Percentiles rank a stretch among this genome's conserved stretches.
These are phyloP conservation scores for Ascoidea rubescens DNA, from an alignment of 805 yeast genomes.

Conservation along the genomic window DNA sequence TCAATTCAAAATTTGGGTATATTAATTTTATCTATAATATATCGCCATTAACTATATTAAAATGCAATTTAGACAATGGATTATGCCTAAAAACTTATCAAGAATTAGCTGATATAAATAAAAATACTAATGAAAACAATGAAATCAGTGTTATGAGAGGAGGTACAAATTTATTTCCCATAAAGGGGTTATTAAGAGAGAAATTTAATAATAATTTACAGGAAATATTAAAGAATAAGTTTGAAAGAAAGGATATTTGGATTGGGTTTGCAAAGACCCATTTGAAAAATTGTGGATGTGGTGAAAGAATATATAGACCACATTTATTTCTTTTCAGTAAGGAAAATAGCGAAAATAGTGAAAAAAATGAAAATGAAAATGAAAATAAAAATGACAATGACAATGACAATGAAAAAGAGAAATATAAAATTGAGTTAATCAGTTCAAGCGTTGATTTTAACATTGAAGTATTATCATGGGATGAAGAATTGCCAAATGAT, in stretches of 20 bases:
- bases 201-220: too few relatives aligned
- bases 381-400: too few relatives aligned
- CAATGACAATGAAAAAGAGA: not conserved
- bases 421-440: not conserved
- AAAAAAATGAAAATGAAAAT: too few relatives aligned
- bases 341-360: too few relatives aligned
- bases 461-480: not conserved
- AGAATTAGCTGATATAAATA: not conserved
- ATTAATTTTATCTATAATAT: slow-evolving; percentile 3
- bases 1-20: not conserved
- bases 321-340: slow-evolving; percentile 11
- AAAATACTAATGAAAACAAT: slow-evolving; percentile 4
- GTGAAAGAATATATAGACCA: slow-evolving; percentile 22
- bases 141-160: slow-evolving; percentile 10
- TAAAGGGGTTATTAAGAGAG: not conserved
- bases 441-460: not conserved
- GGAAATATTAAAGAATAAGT: too few relatives aligned
- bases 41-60: slow-evolving; percentile 4
- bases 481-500: not conserved
- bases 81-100: not conserved
- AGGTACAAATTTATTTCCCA: not conserved
- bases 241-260: slow-evolving; percentile 16
- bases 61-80: slow-evolving; percentile 4
- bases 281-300: slow-evolving; percentile 24
- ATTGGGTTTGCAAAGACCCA: slow-evolving; percentile 25